Conservation (phyloP, 2,329 filamentous ascomycete genomes). For the Exophiala aquamarina region DNA sequence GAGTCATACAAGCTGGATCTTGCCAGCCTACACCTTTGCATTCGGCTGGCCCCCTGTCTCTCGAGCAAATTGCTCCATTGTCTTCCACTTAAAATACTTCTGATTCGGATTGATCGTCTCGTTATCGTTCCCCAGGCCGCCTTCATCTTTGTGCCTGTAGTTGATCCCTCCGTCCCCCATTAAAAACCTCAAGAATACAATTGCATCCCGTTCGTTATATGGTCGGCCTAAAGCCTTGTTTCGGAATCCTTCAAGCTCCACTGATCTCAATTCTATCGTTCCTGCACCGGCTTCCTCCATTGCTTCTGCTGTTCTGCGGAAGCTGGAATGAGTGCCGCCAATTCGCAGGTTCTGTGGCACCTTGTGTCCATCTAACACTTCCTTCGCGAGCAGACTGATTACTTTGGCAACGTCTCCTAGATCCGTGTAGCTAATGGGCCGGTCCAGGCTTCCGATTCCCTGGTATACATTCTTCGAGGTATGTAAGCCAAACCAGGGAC, state of each 20-base stretch:
- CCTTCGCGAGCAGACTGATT: constrained; percentile 25
- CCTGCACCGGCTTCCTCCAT: constrained; percentile 31
- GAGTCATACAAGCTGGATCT: no score
- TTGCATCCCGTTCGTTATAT: constrained; percentile 26
- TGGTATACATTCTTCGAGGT: constrained; percentile 32
- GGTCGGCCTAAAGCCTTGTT: constrained; percentile 21
- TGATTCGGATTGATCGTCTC: constrained; percentile 33
- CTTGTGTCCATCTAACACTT: constrained; percentile 8
- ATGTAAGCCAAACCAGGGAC: constrained; percentile 37
- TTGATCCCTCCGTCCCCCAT: constrained; percentile 36
- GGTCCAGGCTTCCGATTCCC: constrained; percentile 29
- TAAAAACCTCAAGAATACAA: constrained; percentile 34
- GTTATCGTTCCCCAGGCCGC: constrained; percentile 32
- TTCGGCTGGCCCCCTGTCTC: constrained; percentile 29
- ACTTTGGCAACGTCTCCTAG: constrained; percentile 34
- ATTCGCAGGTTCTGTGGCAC: constrained; percentile 32
- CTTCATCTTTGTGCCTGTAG: constrained; percentile 12
- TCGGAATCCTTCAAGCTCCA: constrained; percentile 31
- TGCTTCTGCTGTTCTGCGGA: constrained; percentile 28
- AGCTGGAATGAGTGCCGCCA: constrained; percentile 30
- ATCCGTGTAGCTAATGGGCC: constrained; percentile 33
- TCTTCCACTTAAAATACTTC: constrained; percentile 34
- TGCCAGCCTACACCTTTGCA: constrained; percentile 2
- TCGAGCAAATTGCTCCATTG: constrained; percentile 29
- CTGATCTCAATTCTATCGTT: constrained; percentile 26